Base-by-base conservation (phyloP, 2,329 filamentous ascomycete genomes). In the Trichophyton benhamiae region DNA sequence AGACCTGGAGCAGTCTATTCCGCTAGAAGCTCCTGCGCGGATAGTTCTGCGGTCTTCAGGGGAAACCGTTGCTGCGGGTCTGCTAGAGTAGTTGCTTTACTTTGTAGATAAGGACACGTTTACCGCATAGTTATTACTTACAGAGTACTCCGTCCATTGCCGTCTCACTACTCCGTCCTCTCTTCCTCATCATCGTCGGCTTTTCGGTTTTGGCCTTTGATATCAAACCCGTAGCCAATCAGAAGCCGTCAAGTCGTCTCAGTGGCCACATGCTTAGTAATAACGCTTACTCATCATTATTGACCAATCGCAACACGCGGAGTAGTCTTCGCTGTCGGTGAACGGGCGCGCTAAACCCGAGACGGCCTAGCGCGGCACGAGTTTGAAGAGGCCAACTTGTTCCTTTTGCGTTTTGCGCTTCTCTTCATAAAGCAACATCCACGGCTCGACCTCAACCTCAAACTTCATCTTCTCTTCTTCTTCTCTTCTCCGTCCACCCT, bases 21-120 rank as follows among this genome's bases (percentile, higher is more conserved):
- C 94, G 15, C 73, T 97, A 55, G 94, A 96, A 73, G 80, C 82
- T 15, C 89, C 88, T 0, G 86, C 87, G 66, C 82, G 90, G 66
- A 84, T 99, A 52, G 88, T 97, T 30, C 75, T 99, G 59, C 80
- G 94, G 63, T 85, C 85, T 65, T 84, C 85, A 59, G 94, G 94
- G 1, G 83, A 87, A 67, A 97, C 94, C 1, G 82, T 97, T 63
- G 94, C 90, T 9, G 91, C 91, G 42, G 94, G 94, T 1, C 76
- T 96, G 65, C 75, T 97, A 67, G 91, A 96, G 71, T 87, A 38
- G 33, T 76, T 15, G 9, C 46, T 9, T 52, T 22, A 20, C 46
- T 25, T 1, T 9, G 30, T 27, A 52, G 44, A 38, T 38, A 38
- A 53, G 22, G 48, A 53, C 48, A 53, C 22, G 22, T 33, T 53